Base-by-base conservation (phyloP, 2,329 filamentous ascomycete species). In the Ceratocystis destructans region DNA sequence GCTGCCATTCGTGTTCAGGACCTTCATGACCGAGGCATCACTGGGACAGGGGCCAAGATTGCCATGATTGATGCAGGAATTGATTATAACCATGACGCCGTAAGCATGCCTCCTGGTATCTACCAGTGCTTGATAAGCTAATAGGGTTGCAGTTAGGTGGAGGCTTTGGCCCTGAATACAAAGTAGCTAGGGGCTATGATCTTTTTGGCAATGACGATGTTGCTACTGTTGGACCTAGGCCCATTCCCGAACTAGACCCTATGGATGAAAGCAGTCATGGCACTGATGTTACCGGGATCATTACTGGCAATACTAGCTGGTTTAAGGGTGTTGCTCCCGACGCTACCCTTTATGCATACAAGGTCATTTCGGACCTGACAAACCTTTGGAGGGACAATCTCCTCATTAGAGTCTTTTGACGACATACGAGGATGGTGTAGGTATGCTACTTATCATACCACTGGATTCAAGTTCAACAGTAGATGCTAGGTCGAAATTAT, bases 61-160 rank as follows among this genome's bases (percentile, higher is more conserved):
- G 76, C 76, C 7, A 71, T 78, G 33, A 73, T 78, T 48, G 76
- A 78, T 64, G 76, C 75, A 0, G 76, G 76, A 0, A 71, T 77
- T 33, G 75, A 77, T 62, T 78, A 78, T 33, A 74, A 71, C 0
- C 76, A 78, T 17, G 62, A 64, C 10, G 68, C 68, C 48, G 64
- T 66, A 44, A 66, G 64, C 62, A 25, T 48, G 46, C 7, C 20
- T 33, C 20, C 20, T 17, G 12, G 3, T n/a, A 22, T 17, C 20
- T 5, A 4, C 44, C 31, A 3, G 2, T 57, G 28, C 31, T 44
- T 20, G 6, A 22, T 25, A 61, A 15, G n/a, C 64, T 65, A 61
- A 59, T n/a, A 31, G 5, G 1, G 15, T 46, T 17, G 15, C 63
- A 76, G 75, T 74, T 77, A 22, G 75, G 75, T 22, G 74, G 74